Conservation (phyloP, 495 filamentous ascomycete genomes). For the Podospora appendiculata region DNA sequence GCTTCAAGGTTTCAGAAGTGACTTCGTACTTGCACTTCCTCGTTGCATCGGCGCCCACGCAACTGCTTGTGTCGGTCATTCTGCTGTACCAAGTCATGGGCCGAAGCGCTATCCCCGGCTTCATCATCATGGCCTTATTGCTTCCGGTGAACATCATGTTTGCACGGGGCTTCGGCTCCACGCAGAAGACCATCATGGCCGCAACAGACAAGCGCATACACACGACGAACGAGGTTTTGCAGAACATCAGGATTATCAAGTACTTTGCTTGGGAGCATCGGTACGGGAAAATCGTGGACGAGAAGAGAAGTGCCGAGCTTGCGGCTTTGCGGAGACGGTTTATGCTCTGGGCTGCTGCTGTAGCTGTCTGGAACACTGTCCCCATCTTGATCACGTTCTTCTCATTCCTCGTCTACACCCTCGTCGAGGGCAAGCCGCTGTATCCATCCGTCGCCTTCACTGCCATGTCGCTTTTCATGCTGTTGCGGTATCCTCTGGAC, state of each 20-base stretch:
- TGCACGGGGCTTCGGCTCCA: constrained; percentile 70
- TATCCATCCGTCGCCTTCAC: constrained; percentile 95
- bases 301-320: constrained; percentile 76
- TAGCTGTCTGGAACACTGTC: constrained; percentile 93
- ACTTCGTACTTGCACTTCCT: constrained; percentile 89
- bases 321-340: constrained; percentile 72
- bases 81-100: constrained; percentile 87
- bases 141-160: constrained; percentile 85
- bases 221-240: constrained; percentile 91
- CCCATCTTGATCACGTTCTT: constrained; percentile 94
- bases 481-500: constrained; percentile 91
- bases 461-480: constrained; percentile 87
- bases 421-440: constrained; percentile 81
- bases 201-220: constrained; percentile 96
- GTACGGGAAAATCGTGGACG: constrained; percentile 78
- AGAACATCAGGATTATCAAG: constrained; percentile 98
- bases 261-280: constrained; percentile 98
- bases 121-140: constrained; percentile 82
- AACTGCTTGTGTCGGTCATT: constrained; percentile 60
- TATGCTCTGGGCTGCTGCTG: constrained; percentile 83
- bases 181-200: constrained; percentile 85
- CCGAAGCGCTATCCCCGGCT: constrained; percentile 86
- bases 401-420: constrained; percentile 88
- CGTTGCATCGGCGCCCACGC: constrained; percentile 76
- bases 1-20: constrained; percentile 94